Base-by-base conservation (phyloP, 768 basidiomycete species). In the Leccinum fibrillosum region DNA sequence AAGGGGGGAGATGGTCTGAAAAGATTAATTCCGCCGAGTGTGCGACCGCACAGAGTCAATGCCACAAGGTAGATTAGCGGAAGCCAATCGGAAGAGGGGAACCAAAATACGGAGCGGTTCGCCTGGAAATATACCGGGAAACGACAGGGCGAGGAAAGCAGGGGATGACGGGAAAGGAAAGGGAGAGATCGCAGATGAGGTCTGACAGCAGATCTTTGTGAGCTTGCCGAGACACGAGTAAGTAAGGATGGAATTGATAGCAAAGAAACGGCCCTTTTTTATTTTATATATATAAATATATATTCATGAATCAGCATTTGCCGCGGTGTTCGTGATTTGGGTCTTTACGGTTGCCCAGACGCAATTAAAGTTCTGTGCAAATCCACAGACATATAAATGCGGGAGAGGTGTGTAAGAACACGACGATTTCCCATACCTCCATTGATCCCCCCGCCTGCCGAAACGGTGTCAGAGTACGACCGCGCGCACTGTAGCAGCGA, bases 71-170 rank as follows among this genome's bases (percentile, higher is more conserved):
- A 53, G n/a, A 56, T 55, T 62, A 64, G 66, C 53, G 60, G 59
- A 65, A 63, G 59, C 79, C 78, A 82, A 82, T 82, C 81, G 81
- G 83, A 75, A 69, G 62, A 58, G 62, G 64, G 62, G 72, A 70
- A 62, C 69, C 57, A 67, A 64, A 69, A 66, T 64, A 80, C 79
- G 80, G 82, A 73, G 73, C 78, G 81, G 78, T 74, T 63, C 61
- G 63, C 69, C 66, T 73, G 68, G 69, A 72, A 72, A 76, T 74
- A 74, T 65, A 67, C 69, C 70, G 66, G 66, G 63, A 55, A 74
- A 75, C 72, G 78, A 78, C 75, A 76, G 74, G 76, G 54, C 66
- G 65, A 70, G 61, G 67, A 67, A 72, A 69, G 58, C 62, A 62
- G 61, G 61, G 47, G 56, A 53, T 64, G 59, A 72, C 69, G 63